These are phyloP conservation scores for Suhomyces yuchorum DNA, from an alignment of 1,139 yeast genomes.

Conservation along the genomic window DNA sequence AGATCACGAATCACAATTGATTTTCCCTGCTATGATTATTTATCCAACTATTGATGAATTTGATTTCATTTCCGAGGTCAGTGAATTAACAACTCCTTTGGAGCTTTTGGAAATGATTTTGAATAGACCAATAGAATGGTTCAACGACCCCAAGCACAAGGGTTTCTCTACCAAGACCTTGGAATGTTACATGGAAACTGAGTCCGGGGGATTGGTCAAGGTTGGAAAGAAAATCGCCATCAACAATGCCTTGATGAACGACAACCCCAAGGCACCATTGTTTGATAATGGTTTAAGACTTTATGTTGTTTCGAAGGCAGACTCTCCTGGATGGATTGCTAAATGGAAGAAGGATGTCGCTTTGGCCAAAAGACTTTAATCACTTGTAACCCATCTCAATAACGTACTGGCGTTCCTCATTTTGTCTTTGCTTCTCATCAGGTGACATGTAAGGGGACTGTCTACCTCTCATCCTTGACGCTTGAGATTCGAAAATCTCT, in stretches of 20 bases:
- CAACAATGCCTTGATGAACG: conserved; percentile 62
- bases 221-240: conserved; percentile 77
- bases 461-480: conserved; percentile 52
- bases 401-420: conserved; percentile 54
- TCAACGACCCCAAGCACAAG: conserved; percentile 60
- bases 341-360: conserved; percentile 71
- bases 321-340: conserved; percentile 64
- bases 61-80: conserved; percentile 73
- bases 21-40: conserved; percentile 76
- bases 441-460: conserved; percentile 52
- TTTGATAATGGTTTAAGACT: conserved; percentile 75
- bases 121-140: conserved; percentile 73
- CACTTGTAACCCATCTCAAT: conserved; percentile 53
- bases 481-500: conserved; percentile 61
- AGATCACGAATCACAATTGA: conserved; percentile 77
- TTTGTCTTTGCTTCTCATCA: conserved; percentile 27
- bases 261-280: conserved; percentile 69
- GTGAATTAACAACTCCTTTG: conserved; percentile 65
- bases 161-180: conserved; percentile 61
- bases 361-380: conserved; percentile 44
- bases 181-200: conserved; percentile 81
- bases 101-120: conserved; percentile 59
- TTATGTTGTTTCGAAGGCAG: conserved; percentile 77
- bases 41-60: conserved; percentile 87
- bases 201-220: conserved; percentile 80